phyloP scores from a whole-genome alignment of 2,329 filamentous ascomycete genomes.

The Neurospora sp. region DNA sequence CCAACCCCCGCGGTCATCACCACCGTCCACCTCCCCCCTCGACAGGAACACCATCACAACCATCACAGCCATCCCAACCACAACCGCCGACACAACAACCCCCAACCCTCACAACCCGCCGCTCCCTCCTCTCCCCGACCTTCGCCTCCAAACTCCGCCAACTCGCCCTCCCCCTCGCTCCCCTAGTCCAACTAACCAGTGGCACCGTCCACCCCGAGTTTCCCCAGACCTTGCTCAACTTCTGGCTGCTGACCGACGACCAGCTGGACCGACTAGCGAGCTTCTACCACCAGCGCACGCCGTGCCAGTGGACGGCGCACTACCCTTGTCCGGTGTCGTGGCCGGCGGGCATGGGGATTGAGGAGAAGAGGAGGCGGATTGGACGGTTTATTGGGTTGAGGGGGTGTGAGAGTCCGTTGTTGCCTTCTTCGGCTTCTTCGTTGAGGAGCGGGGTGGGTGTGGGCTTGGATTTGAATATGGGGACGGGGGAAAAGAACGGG shows the following conservation, averaged over 20 bases:
- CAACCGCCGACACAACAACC: not conserved
- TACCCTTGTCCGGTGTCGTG: conserved; percentile 64
- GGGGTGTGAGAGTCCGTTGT: conserved; percentile 35
- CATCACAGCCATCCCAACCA: no score
- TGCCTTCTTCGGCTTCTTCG: conserved; percentile 3
- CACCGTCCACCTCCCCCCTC: conserved; percentile 1
- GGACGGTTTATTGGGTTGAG: conserved; percentile 64
- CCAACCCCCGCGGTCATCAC: not conserved
- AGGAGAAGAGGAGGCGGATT: conserved; percentile 63
- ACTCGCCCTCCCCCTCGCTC: conserved; percentile 55
- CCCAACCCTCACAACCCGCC: conserved; percentile 23
- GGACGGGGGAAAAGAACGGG: not conserved
- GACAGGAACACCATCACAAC: conserved; percentile 2
- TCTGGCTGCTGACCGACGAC: conserved; percentile 62
- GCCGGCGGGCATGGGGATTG: conserved; percentile 40
- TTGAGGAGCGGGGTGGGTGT: not conserved
- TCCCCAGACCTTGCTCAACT: conserved; percentile 56
- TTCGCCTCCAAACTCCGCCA: conserved; percentile 53
- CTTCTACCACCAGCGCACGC: conserved; percentile 63
- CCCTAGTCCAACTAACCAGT: conserved; percentile 53
- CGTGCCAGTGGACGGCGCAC: conserved; percentile 39
- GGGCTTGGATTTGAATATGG: not conserved
- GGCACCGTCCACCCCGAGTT: conserved; percentile 56
- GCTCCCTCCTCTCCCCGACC: conserved; percentile 35
- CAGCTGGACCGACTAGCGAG: conserved; percentile 60